Conservation (phyloP, 352 stramenopile genomes). For the Phytophthora vignae region DNA sequence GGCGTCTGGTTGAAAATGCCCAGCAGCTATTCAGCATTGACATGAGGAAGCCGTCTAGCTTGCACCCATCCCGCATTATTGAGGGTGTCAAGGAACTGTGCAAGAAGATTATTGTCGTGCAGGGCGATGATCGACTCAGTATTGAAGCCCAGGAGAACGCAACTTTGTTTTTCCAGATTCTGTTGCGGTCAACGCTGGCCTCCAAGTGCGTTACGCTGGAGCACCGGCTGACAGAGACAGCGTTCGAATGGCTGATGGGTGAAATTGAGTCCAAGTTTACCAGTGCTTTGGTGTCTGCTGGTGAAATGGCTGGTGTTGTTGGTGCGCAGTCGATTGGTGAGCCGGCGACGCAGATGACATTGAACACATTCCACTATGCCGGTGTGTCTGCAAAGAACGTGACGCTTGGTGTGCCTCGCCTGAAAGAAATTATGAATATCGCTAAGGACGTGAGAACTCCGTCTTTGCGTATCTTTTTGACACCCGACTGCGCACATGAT, state of each 20-base stretch:
- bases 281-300: constrained; percentile 94
- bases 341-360: constrained; percentile 99
- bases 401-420: constrained; percentile 98
- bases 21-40: constrained; percentile 95
- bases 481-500: constrained; percentile 88
- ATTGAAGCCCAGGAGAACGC: constrained; percentile 98
- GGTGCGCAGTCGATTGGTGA: constrained; percentile 99
- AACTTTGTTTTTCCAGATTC: constrained; percentile 98
- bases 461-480: constrained; percentile 96
- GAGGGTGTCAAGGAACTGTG: constrained; percentile 94
- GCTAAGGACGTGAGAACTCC: constrained; percentile 98
- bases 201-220: constrained; percentile 97
- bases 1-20: constrained; percentile 97
- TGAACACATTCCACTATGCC: constrained; percentile 99
- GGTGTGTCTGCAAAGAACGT: constrained; percentile 99
- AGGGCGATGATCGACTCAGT: constrained; percentile 94
- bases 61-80: constrained; percentile 93
- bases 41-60: constrained; percentile 91
- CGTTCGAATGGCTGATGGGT: constrained; percentile 95
- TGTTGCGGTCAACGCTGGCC: constrained; percentile 96
- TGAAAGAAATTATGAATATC: constrained; percentile 99
- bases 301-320: constrained; percentile 99
- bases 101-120: constrained; percentile 96
- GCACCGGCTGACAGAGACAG: constrained; percentile 95
- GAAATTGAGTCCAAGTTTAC: constrained; percentile 98